Conservation (phyloP, 164 flowering plant genomes). For the Kingdonia uniflora region DNA sequence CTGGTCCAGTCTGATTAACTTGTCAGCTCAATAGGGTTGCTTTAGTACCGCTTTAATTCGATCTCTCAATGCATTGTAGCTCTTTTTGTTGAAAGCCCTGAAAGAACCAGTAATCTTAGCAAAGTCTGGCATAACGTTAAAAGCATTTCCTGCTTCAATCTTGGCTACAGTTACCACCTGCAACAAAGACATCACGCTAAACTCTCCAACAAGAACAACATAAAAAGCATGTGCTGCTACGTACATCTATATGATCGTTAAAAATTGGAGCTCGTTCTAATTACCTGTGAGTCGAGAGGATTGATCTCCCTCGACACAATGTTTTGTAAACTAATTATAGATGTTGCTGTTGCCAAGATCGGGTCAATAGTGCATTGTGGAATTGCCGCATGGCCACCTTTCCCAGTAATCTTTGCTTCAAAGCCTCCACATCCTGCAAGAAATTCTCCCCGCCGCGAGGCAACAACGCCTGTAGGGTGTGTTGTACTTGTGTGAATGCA, state of each 20-base stretch:
- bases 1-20: too few relatives aligned
- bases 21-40: too few relatives aligned
- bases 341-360: conserved; percentile 41
- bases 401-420: conserved; percentile 45
- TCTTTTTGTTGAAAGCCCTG: conserved; percentile 41
- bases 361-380: conserved; percentile 58
- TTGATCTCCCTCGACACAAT: conserved; percentile 60
- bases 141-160: conserved; percentile 39
- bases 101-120: conserved; percentile 49
- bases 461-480: conserved; percentile 32
- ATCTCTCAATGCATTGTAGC: conserved; percentile 27
- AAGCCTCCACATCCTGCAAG: conserved; percentile 63
- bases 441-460: conserved; percentile 40
- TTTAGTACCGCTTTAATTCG: conserved; percentile 51
- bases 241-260: too few relatives aligned
- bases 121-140: conserved; percentile 47
- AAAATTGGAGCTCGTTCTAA: too few relatives aligned
- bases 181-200: neutral
- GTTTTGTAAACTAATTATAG: conserved; percentile 47
- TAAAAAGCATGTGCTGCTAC: too few relatives aligned
- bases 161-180: conserved; percentile 60
- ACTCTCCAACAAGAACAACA: too few relatives aligned
- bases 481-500: conserved; percentile 31
- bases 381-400: conserved; percentile 65
- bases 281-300: conserved; percentile 63